These are phyloP conservation scores for Leishmania mexicana DNA, from an alignment of 208 protist species.

Conservation along the genomic window DNA sequence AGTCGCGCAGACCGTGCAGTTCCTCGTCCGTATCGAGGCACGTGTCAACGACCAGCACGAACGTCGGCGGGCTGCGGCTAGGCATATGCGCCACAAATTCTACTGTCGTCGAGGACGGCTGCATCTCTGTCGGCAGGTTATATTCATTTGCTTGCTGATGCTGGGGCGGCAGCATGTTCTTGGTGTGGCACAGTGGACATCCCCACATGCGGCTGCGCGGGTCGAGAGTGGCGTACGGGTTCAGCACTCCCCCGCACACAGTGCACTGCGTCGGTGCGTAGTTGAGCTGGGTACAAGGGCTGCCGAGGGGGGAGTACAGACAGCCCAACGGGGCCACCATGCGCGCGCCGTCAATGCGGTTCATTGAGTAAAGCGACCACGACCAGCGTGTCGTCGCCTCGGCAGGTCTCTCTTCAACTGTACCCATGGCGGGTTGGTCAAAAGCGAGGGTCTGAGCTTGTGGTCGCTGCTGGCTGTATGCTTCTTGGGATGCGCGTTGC, in stretches of 20 bases:
- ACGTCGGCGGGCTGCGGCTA: constrained; percentile 62
- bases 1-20: constrained; percentile 93
- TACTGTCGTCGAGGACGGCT: constrained; percentile 76
- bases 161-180: constrained; percentile 96
- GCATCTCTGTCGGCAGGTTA: constrained; percentile 45
- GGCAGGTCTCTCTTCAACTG: constrained; percentile 19
- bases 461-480: constrained; percentile 26
- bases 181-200: constrained; percentile 95
- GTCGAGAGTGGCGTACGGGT: constrained; percentile 92
- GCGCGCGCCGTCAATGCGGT: constrained; percentile 93
- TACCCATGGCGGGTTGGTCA: constrained; percentile 23
- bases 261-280: constrained; percentile 96
- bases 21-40: constrained; percentile 96
- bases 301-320: constrained; percentile 96
- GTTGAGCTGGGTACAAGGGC: constrained; percentile 74
- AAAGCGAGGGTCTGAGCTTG: constrained; percentile 23
- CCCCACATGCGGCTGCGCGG: constrained; percentile 79
- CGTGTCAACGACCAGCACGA: constrained; percentile 98
- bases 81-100: constrained; percentile 91
- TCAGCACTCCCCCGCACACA: constrained; percentile 93
- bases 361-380: constrained; percentile 96
- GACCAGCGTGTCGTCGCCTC: constrained; percentile 85
- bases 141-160: constrained; percentile 92
- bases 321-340: constrained; percentile 96
- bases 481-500: constrained; percentile 9